These are phyloP conservation scores for Hygrophorus russula DNA, from an alignment of 768 basidiomycete genomes.

Conservation along the genomic window DNA sequence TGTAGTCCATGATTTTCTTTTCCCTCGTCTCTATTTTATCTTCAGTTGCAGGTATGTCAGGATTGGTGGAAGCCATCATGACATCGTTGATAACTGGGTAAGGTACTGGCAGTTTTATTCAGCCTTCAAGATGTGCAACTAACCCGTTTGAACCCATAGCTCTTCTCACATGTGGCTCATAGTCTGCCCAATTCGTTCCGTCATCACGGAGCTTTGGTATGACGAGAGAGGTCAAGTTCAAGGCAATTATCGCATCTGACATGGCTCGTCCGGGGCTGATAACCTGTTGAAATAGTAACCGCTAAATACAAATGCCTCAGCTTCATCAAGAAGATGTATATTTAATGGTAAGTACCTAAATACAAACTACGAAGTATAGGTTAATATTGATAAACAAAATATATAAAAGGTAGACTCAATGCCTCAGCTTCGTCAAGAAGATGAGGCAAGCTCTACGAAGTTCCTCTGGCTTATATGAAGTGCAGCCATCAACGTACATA, in stretches of 20 bases:
- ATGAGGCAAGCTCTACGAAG: too few relatives aligned
- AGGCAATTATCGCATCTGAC: neutral
- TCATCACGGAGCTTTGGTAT: neutral
- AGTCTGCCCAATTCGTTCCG: neutral
- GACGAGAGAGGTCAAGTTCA: neutral
- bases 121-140: neutral
- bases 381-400: too few relatives aligned
- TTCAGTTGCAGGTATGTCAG: neutral
- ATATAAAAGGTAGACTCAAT: too few relatives aligned
- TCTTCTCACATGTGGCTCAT: neutral
- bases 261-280: neutral
- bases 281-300: neutral
- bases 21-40: neutral
- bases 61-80: neutral
- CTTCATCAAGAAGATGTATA: too few relatives aligned
- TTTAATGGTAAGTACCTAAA: too few relatives aligned
- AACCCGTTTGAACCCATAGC: slow-evolving; percentile 1
- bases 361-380: too few relatives aligned
- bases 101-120: neutral
- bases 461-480: too few relatives aligned
- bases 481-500: too few relatives aligned
- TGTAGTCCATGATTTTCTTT: neutral
- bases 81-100: neutral
- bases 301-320: too few relatives aligned
- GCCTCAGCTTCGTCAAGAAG: too few relatives aligned